Conservation (phyloP, 1,284 basidiomycete species). For the Apiotrichum domesticum region DNA sequence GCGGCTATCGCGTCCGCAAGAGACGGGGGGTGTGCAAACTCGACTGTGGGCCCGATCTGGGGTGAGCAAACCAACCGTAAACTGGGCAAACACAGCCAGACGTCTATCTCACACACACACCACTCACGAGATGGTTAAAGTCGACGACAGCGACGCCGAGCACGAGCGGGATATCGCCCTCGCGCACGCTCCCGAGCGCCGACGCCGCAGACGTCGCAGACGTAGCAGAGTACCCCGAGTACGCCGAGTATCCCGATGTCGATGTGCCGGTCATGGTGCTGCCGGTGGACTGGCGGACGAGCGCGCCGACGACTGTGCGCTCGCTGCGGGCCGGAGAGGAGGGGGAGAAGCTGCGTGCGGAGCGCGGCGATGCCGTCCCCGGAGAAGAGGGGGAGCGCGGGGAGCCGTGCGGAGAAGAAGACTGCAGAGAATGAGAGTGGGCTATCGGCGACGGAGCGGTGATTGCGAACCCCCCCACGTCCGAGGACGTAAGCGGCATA, state of each 20-base stretch:
- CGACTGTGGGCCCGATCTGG: conserved; percentile 83
- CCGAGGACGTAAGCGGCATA: no score
- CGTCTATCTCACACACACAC: no score
- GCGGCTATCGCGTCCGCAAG: conserved; percentile 61
- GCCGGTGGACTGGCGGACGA: not conserved
- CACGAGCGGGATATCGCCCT: conserved; percentile 41
- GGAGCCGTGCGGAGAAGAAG: no score
- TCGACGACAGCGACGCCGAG: conserved; percentile 80
- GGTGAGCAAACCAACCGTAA: conserved; percentile 4
- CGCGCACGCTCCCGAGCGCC: not conserved
- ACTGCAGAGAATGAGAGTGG: no score
- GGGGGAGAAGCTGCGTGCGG: not conserved
- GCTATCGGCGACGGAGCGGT: no score
- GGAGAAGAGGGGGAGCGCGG: no score
- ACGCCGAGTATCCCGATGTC: not conserved
- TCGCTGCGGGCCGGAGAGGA: not conserved
- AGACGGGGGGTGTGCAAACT: conserved; percentile 58
- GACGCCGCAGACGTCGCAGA: not conserved
- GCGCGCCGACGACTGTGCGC: conserved; percentile 1
- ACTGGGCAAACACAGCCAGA: not conserved
- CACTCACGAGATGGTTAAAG: conserved; percentile 78
- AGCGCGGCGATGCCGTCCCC: not conserved
- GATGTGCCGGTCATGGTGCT: not conserved
- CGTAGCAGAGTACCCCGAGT: not conserved
- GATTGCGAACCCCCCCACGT: no score